Evolutionary conservation across 768 basidiomycete genomes (phyloP), one percentile per base, ranked within the genome.

Genomic region (Termitomyces bulborhizus): DNA sequence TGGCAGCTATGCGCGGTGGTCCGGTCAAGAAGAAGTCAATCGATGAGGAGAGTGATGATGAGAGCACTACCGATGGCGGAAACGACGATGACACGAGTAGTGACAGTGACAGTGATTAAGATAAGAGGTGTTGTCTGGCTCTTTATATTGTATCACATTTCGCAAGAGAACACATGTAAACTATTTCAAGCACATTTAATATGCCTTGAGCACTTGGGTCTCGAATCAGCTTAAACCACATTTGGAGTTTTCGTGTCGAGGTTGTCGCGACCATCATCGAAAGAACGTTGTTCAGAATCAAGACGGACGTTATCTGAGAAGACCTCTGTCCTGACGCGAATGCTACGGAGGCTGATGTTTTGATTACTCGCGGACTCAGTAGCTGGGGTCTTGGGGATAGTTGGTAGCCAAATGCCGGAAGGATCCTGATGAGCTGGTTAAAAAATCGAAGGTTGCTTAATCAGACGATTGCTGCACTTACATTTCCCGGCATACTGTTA

Each of bases 1-100:
- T 98, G 92, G 94, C 95, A 5, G 84, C 85, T 43, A 93, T 99
- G 92, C 84, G 90, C 43, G 95, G 95, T 4, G 89, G 86, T 3
- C 62, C 81, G 18, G 92, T 96, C 57, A 97, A 93, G 80, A 86
- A 83, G 65, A 70, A 64, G 21, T 54, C 57, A 41, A 80, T 77
- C 42, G 78, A 80, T 47, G 82, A 83, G 8, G 80, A 80, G 57
- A 76, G 74, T 46, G 81, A 79, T 51, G 80, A 81, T 44, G 69
- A 77, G 58, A 76, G 75, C 49, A 80, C 76, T 44, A 76, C 73
- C 46, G 80, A 82, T 56, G 82, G 80, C 59, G 78, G 78, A 58
- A 78, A 79, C 60, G 77, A 82, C 52, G 69, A 48, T 18, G 21
- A 57, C 45, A 41, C 46, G 50, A 72, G 57, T 67, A 81, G 80